Evolutionary conservation across 192 early-diverging fungal species (phyloP).

Genomic region (Linderina pennispora): DNA sequence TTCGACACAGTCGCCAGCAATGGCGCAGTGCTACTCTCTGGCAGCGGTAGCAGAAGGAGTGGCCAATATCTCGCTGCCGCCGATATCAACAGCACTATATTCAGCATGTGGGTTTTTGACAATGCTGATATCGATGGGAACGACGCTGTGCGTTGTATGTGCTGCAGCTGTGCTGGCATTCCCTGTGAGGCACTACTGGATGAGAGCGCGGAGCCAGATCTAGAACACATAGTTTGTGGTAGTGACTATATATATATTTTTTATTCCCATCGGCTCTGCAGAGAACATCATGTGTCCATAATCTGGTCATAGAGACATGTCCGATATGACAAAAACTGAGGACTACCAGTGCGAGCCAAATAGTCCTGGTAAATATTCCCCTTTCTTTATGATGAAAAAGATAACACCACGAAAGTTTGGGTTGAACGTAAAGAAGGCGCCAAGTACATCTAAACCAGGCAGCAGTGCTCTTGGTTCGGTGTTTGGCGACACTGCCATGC

Average conservation of each 20-base stretch:
- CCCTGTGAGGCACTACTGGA: conserved; percentile 8
- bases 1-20: conserved; percentile 21
- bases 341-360: too few relatives aligned
- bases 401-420: conserved; percentile 24
- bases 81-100: conserved; percentile 26
- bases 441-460: background rate
- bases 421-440: conserved; percentile 30
- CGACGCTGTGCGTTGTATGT: conserved; percentile 26
- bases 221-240: background rate
- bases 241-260: too few relatives aligned
- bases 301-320: too few relatives aligned
- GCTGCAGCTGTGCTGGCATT: conserved; percentile 18
- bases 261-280: too few relatives aligned
- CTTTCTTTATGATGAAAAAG: too few relatives aligned
- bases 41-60: conserved; percentile 42
- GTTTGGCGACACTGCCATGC: too few relatives aligned
- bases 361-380: too few relatives aligned
- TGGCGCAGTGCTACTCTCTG: conserved; percentile 44
- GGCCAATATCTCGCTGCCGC: conserved; percentile 36
- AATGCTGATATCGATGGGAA: conserved; percentile 35
- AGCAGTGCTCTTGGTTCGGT: too few relatives aligned
- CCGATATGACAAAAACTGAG: too few relatives aligned
- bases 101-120: conserved; percentile 12
- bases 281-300: too few relatives aligned
- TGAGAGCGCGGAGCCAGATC: background rate